phyloP scores from a whole-genome alignment of 2,329 filamentous ascomycete genomes.

The Lasiodiplodia theobromae region DNA sequence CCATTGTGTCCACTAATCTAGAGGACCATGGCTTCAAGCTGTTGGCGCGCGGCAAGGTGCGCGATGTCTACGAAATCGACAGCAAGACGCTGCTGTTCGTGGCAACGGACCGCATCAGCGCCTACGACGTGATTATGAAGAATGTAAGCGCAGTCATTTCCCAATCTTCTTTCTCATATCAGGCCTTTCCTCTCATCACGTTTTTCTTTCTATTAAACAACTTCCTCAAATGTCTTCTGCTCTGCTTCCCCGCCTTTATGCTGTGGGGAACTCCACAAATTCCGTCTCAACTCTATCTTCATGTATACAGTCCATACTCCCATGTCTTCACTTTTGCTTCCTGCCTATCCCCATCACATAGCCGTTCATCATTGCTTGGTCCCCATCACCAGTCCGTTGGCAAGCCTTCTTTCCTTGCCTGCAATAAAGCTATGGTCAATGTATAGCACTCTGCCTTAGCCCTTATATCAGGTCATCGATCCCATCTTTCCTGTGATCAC shows the following conservation, averaged over 20 bases:
- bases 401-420: too few species aligned
- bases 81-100: slow-evolving; percentile 78
- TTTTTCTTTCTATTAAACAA: background rate
- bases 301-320: background rate
- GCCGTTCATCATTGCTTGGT: background rate
- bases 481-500: background rate
- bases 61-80: slow-evolving; percentile 79
- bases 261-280: background rate
- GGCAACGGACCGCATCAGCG: slow-evolving; percentile 89
- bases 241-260: too few species aligned
- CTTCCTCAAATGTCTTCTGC: background rate
- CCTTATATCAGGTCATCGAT: background rate
- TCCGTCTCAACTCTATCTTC: background rate
- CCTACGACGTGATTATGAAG: slow-evolving; percentile 89
- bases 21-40: slow-evolving; percentile 48
- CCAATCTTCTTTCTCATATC: slow-evolving; percentile 37
- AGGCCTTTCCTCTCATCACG: background rate
- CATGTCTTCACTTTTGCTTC: background rate
- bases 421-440: background rate
- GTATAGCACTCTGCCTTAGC: background rate
- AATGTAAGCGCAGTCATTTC: slow-evolving; percentile 62
- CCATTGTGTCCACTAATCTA: slow-evolving; percentile 42
- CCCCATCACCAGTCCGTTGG: too few species aligned
- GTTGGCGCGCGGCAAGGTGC: slow-evolving; percentile 74
- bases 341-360: background rate